These are phyloP conservation scores for Nemania abortiva DNA, from an alignment of 2,329 filamentous ascomycete genomes.

Conservation along the genomic window DNA sequence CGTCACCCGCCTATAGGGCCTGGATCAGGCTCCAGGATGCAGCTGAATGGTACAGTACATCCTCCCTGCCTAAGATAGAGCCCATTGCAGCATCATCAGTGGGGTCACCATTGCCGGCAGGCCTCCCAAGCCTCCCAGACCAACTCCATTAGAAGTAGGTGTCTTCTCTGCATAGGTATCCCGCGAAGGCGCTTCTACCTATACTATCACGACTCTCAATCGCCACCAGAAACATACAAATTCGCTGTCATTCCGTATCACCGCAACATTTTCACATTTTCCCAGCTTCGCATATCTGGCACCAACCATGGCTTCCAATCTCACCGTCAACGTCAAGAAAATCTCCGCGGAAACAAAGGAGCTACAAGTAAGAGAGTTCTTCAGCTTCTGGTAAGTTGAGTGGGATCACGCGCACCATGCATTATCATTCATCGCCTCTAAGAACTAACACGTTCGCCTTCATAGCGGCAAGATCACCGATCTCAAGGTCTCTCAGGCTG, in stretches of 20 bases:
- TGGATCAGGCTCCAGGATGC: not conserved
- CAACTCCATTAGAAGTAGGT: not conserved
- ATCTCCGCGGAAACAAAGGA: slow-evolving; percentile 86
- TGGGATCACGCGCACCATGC: not conserved
- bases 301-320: slow-evolving; percentile 66
- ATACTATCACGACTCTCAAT: not conserved
- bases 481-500: slow-evolving; percentile 76
- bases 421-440: not conserved
- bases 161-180: not conserved
- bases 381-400: slow-evolving; percentile 85
- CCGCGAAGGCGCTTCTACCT: not conserved
- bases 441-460: slow-evolving; percentile 16
- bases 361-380: slow-evolving; percentile 95
- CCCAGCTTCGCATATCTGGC: not conserved
- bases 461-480: slow-evolving; percentile 88
- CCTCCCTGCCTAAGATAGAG: not conserved
- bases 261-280: not conserved
- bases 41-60: not conserved
- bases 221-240: not conserved
- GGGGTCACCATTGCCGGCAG: not conserved
- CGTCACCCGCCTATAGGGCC: not conserved
- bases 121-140: not conserved
- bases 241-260: not conserved
- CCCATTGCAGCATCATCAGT: not conserved
- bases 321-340: slow-evolving; percentile 88